Percentiles rank a stretch among this genome's conserved stretches.
These are phyloP conservation scores for Bretziella fagacearum DNA, from an alignment of 2,329 filamentous ascomycete genomes.

Conservation along the genomic window DNA sequence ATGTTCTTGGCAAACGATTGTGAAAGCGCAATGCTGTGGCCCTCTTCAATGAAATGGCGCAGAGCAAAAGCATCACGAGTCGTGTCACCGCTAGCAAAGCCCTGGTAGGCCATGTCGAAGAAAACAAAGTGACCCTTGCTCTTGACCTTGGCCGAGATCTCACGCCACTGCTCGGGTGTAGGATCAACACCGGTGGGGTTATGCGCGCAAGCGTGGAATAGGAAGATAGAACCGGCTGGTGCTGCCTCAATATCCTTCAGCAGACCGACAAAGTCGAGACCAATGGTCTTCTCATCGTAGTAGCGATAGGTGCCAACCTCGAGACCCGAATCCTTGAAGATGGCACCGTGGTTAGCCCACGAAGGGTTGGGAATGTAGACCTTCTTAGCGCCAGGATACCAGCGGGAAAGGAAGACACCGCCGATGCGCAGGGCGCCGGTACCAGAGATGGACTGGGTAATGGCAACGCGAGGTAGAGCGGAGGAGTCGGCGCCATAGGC, in stretches of 20 bases:
- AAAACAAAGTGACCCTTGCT: constrained; percentile 78
- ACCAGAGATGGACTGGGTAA: constrained; percentile 96
- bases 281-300: constrained; percentile 98
- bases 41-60: constrained; percentile 81
- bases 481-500: constrained; percentile 74
- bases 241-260: constrained; percentile 77
- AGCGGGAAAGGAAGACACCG: constrained; percentile 79
- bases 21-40: constrained; percentile 71
- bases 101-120: constrained; percentile 99
- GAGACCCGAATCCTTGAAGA: constrained; percentile 86
- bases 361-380: constrained; percentile 93
- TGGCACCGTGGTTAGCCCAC: constrained; percentile 95
- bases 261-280: constrained; percentile 91
- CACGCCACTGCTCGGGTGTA: constrained; percentile 75
- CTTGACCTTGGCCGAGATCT: constrained; percentile 79
- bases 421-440: constrained; percentile 92
- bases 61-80: constrained; percentile 87
- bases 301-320: constrained; percentile 92
- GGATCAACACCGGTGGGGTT: constrained; percentile 96
- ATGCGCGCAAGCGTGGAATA: constrained; percentile 94
- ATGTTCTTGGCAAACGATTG: constrained; percentile 99
- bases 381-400: constrained; percentile 81
- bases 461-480: constrained; percentile 63
- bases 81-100: constrained; percentile 84
- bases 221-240: constrained; percentile 70